Evolutionary conservation across 129 eudicot species (phyloP).

Genomic region (Flaveria linearis): DNA sequence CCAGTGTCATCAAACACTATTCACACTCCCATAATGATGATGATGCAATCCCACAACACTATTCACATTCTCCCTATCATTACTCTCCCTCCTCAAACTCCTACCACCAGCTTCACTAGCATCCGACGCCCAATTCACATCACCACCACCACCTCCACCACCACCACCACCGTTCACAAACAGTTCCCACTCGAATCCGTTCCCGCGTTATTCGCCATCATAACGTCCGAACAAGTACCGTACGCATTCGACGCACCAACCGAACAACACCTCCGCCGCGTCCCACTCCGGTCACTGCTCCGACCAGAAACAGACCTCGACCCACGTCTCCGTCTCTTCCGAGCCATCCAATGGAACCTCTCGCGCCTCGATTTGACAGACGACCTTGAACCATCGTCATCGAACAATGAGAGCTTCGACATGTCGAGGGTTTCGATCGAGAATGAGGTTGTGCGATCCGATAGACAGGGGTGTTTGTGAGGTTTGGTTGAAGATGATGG

Average conservation of each 20-base stretch:
- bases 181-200: conserved; percentile 94
- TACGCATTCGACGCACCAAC: conserved; percentile 75
- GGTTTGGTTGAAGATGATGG: too few species aligned
- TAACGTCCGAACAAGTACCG: conserved; percentile 84
- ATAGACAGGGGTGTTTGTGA: too few species aligned
- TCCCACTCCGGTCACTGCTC: conserved; percentile 80
- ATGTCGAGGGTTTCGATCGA: too few species aligned
- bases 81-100: conserved; percentile 51
- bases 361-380: too few species aligned
- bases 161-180: conserved; percentile 55
- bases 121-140: conserved; percentile 82
- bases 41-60: conserved; percentile 40
- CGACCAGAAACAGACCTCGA: too few species aligned
- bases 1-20: too few species aligned
- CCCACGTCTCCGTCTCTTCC: too few species aligned
- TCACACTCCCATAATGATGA: conserved; percentile 49
- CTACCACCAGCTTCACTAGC: conserved; percentile 54
- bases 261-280: conserved; percentile 63
- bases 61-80: conserved; percentile 14
- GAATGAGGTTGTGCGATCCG: too few species aligned
- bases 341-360: too few species aligned
- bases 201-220: conserved; percentile 61
- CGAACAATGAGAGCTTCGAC: too few species aligned
- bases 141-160: conserved; percentile 42
- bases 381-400: too few species aligned